Conservation (phyloP, 495 filamentous ascomycete species). For the Podospora anserina region DNA sequence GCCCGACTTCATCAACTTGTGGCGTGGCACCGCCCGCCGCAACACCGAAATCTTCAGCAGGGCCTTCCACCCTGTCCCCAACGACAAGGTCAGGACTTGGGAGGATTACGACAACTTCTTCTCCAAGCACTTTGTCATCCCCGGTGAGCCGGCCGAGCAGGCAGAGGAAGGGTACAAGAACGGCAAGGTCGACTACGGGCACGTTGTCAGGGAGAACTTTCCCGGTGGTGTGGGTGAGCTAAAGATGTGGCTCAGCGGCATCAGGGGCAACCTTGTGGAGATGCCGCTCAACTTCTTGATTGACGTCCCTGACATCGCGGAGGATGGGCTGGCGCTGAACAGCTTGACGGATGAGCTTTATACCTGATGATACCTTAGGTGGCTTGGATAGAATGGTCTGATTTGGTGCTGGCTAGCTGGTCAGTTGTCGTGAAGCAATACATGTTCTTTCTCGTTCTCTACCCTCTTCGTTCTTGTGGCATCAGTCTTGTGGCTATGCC, state of each 20-base stretch:
- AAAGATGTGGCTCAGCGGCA: constrained; percentile 71
- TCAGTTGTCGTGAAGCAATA: background rate
- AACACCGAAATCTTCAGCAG: constrained; percentile 86
- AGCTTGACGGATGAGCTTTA: constrained; percentile 79
- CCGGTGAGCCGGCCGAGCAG: constrained; percentile 35
- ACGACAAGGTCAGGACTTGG: constrained; percentile 79
- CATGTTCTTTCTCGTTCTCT: background rate
- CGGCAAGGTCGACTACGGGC: constrained; percentile 66
- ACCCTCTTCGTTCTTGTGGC: background rate
- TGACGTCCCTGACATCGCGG: constrained; percentile 79
- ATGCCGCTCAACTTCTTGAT: constrained; percentile 90
- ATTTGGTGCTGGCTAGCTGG: background rate
- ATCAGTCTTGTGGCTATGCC: background rate
- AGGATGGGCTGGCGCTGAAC: constrained; percentile 78
- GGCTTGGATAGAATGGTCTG: background rate
- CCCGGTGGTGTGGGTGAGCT: constrained; percentile 62
- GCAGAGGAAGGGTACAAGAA: constrained; percentile 31
- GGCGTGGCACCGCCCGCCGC: constrained; percentile 66
- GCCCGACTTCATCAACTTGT: constrained; percentile 62
- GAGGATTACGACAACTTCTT: constrained; percentile 82
- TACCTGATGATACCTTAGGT: constrained; percentile 49
- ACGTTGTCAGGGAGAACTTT: constrained; percentile 83
- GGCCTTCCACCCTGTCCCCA: constrained; percentile 85
- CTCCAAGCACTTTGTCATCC: constrained; percentile 62
- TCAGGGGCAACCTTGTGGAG: constrained; percentile 81